A percentile compares a stretch with the other conserved stretches of the same genome.
Evolutionary conservation across 1,284 basidiomycete species (phyloP).

Genomic region (Cutaneotrichosporon arboriforme): DNA sequence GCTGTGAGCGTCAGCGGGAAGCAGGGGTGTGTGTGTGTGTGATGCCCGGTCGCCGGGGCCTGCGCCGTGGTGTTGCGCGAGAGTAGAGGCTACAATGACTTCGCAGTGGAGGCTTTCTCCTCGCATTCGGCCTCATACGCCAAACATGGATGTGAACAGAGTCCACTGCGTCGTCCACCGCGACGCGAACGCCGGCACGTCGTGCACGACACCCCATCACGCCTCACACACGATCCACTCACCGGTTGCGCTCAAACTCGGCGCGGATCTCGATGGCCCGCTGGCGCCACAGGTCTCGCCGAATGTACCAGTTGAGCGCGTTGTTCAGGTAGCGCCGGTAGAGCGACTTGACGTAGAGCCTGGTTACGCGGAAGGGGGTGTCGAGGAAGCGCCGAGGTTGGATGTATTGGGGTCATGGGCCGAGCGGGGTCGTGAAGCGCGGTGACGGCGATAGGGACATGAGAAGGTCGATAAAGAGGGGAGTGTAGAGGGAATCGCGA

Average conservation of each 20-base stretch:
- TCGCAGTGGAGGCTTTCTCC: too few species aligned
- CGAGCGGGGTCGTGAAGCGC: not conserved
- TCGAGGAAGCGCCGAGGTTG: not conserved
- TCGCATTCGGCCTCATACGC: too few species aligned
- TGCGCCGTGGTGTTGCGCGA: too few species aligned
- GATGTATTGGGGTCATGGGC: not conserved
- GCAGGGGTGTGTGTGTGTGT: too few species aligned
- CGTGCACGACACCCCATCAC: not conserved
- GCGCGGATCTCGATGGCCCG: conserved; percentile 79
- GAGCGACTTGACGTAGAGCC: conserved; percentile 79
- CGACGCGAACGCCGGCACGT: not conserved
- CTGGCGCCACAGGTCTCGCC: conserved; percentile 76
- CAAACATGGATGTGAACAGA: too few species aligned
- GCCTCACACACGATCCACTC: conserved; percentile 32
- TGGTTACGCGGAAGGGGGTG: conserved; percentile 12
- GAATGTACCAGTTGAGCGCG: conserved; percentile 80
- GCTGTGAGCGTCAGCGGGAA: conserved; percentile 54
- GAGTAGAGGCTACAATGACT: too few species aligned
- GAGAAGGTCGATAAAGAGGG: not conserved
- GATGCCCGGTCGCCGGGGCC: too few species aligned
- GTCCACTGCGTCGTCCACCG: too few species aligned
- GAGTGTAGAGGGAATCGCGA: not conserved
- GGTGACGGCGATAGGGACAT: not conserved
- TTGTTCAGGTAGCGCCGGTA: conserved; percentile 83
- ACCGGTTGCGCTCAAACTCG: conserved; percentile 89